Percentiles rank a stretch among this genome's conserved stretches.
phyloP scores from a whole-genome alignment of 108 stramenopile species.

The Fragilariopsis cylindrus region DNA sequence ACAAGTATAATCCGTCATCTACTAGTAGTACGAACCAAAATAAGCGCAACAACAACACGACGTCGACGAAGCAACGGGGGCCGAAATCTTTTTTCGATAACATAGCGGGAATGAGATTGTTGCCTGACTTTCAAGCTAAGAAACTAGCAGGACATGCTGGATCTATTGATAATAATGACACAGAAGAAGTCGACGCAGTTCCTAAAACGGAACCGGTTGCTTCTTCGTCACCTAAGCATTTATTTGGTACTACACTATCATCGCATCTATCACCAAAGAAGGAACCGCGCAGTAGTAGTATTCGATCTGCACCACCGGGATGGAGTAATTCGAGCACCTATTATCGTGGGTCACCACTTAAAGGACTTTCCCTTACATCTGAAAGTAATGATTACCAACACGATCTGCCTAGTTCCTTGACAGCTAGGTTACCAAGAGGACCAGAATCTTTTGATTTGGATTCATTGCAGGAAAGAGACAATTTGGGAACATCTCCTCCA shows the following conservation, averaged over 20 bases:
- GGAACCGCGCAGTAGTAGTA: not conserved
- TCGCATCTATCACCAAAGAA: slow-evolving; percentile 11
- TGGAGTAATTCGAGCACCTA: not conserved
- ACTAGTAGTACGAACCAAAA: too few species aligned
- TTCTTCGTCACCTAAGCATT: too few species aligned
- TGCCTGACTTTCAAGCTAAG: not conserved
- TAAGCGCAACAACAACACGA: not conserved
- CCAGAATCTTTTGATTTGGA: not conserved
- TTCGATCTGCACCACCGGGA: not conserved
- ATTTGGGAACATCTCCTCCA: not conserved
- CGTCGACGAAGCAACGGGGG: not conserved
- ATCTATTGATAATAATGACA: too few species aligned
- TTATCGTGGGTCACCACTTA: not conserved
- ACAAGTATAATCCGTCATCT: too few species aligned
- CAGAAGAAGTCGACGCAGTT: too few species aligned
- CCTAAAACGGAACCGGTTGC: too few species aligned
- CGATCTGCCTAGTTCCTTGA: not conserved
- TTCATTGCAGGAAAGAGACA: not conserved
- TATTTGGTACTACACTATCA: not conserved
- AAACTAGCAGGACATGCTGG: not conserved
- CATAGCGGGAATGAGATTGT: slow-evolving; percentile 2
- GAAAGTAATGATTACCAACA: not conserved
- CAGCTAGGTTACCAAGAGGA: not conserved
- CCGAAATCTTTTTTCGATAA: slow-evolving; percentile 7
- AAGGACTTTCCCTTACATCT: not conserved